phyloP scores from a whole-genome alignment of 371 early-diverging fungal genomes.

The Entomophthora muscae region DNA sequence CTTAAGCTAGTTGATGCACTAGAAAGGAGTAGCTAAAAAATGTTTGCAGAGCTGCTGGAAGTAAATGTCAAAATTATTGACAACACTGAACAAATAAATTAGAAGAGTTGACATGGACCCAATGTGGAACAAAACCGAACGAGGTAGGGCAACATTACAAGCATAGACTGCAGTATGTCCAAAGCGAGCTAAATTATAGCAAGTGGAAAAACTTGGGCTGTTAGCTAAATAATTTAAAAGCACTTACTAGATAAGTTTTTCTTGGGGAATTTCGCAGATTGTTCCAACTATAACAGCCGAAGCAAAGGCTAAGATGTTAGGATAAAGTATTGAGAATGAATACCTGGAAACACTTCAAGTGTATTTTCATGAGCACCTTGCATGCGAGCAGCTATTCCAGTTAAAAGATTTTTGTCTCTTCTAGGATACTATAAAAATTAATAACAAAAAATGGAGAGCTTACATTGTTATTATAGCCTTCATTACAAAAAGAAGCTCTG shows the following conservation, averaged over 20 bases:
- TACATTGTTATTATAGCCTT: constrained; percentile 5
- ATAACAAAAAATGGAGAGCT: background rate
- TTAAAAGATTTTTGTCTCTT: background rate
- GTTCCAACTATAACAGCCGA: background rate
- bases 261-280: background rate
- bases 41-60: background rate
- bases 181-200: background rate
- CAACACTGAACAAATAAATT: background rate
- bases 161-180: background rate
- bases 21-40: constrained; percentile 1
- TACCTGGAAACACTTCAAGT: constrained; percentile 3
- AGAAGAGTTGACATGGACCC: background rate
- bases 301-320: background rate
- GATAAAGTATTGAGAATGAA: background rate
- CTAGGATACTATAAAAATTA: background rate
- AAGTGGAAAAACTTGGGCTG: background rate
- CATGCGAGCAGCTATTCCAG: background rate
- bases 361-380: background rate
- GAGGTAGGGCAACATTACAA: background rate
- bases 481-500: background rate
- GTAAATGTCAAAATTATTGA: background rate
- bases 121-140: background rate
- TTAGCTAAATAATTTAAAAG: background rate
- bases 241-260: background rate
- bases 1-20: background rate